Base-by-base conservation (phyloP, 2,329 filamentous ascomycete genomes). In the Alternaria atra region DNA sequence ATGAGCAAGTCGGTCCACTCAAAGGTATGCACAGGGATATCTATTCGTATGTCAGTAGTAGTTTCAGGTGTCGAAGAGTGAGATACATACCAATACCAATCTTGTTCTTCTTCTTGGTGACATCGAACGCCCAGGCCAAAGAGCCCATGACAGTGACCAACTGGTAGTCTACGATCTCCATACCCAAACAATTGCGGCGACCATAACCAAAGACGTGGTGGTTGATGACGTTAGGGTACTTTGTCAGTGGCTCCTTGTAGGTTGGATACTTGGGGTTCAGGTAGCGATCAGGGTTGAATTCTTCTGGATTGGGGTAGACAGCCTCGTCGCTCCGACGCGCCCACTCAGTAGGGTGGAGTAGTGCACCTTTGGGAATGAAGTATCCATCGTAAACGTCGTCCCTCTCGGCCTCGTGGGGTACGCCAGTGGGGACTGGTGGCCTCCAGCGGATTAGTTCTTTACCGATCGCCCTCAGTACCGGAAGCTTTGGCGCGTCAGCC, bases 251-350 rank as follows among this genome's bases (percentile, higher is more conserved):
- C 29, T 62, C 52, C n/a, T 55, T 55, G 42, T 64, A 68, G 4
- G 64, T 62, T 1, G 66, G 64, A 6, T 54, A 68, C 9, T 39
- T 25, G 0, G 64, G 60, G 25, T 58, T 37, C 5, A 90, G 81
- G 77, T 84, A 90, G 34, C 87, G 84, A 61, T 87, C 85, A 0
- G 87, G 86, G 17, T 80, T 83, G 77, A 83, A 89, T 66, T 76
- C 81, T 52, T 89, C 85, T 6, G 85, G 83, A 66, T 89, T 84
- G 1, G 86, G 86, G 68, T 89, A 89, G 42, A 80, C 81, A n/a
- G 76, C 75, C 2, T 82, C 79, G 61, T 87, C 84, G 51, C 86
- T 85, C 72, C 87, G 85, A 72, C 89, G 84, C 44, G 82, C 82
- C 63, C 61, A 71, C 17, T 57, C 52, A 30, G 69, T 70, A 54